These are phyloP conservation scores for Didymella segeticola DNA, from an alignment of 2,329 filamentous ascomycete species.

Conservation along the genomic window DNA sequence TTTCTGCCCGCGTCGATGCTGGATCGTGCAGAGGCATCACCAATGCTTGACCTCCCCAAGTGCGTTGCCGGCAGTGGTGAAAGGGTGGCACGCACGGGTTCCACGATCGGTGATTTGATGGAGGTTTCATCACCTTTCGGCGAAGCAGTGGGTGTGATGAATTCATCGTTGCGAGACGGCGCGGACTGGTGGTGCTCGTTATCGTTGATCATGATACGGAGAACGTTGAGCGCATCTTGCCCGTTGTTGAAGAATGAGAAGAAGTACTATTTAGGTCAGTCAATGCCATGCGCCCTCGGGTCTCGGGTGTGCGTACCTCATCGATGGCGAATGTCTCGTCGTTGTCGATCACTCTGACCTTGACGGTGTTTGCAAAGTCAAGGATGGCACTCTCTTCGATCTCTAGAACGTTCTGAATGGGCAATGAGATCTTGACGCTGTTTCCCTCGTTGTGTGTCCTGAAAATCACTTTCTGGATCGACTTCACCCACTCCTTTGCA, in stretches of 20 bases:
- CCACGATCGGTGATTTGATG: constrained; percentile 40
- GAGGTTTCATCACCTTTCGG: constrained; percentile 16
- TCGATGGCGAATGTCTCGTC: constrained; percentile 95
- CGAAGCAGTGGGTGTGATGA: constrained; percentile 24
- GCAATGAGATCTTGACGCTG: constrained; percentile 93
- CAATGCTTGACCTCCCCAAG: constrained; percentile 47
- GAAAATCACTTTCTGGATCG: constrained; percentile 93
- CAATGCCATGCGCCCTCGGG: too few species aligned
- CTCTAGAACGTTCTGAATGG: constrained; percentile 87
- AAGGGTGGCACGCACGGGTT: constrained; percentile 54
- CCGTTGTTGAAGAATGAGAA: constrained; percentile 94
- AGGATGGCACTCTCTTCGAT: constrained; percentile 91
- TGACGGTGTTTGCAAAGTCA: constrained; percentile 91
- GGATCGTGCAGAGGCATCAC: constrained; percentile 52
- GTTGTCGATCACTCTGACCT: constrained; percentile 89
- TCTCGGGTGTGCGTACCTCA: constrained; percentile 71
- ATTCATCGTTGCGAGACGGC: constrained; percentile 17
- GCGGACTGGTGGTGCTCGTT: constrained; percentile 53
- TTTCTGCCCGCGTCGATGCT: constrained; percentile 44
- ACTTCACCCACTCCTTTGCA: constrained; percentile 96
- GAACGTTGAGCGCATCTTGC: constrained; percentile 79
- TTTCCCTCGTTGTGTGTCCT: constrained; percentile 95
- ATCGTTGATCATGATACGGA: constrained; percentile 75
- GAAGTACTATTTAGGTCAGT: constrained; percentile 70
- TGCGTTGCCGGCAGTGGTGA: constrained; percentile 48